Evolutionary conservation across 2,329 filamentous ascomycete species (phyloP), one percentile per base, ranked within the genome.

Genomic region (Aureobasidium vineae): DNA sequence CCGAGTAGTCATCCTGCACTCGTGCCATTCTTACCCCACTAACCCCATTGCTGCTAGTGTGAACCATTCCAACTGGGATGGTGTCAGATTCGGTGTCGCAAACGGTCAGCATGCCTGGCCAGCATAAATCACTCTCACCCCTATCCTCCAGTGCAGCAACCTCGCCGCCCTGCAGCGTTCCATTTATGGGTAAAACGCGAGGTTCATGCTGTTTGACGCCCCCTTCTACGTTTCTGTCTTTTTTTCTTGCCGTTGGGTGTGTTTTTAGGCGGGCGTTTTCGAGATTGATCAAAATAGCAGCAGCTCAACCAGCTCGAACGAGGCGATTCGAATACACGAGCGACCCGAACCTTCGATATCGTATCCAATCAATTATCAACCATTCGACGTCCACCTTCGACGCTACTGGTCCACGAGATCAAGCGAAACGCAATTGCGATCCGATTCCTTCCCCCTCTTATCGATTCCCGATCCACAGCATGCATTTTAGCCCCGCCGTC

Each of bases 1-100:
- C 93, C 74, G 95, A 98, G 81, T 88, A 83, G 77, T 75, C 23
- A 47, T 50, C 53, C 56, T 47, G 53, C 40, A 21, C 23, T 57
- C 49, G 45, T 36, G 21, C 31, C 33, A 54, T 49, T 40, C 43
- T 21, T 38, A 43, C 47, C 43, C 56, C 38, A 67, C 49, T 64
- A 57, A 57, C 52, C 33, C 28, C 41, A 21, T 38, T 49, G 23
- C 38, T 40, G 49, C 49, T 64, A 64, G 49, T 54, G 38, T 45
- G 11, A 31, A 38, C 61, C 45, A 64, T 26, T 36, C 47, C 36
- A 23, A 63, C 21, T 63, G 45, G 59, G 33, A 63, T 63, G 41
- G 59, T 52, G 45, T n/a, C 31, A 63, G 59, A 52, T 36, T 40
- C 36, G 33, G n/a, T 40, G 45, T 40, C 31, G 45, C 57, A 23